Evolutionary conservation across 805 yeast species (phyloP).

Genomic region (Saccharomycopsis sp.): DNA sequence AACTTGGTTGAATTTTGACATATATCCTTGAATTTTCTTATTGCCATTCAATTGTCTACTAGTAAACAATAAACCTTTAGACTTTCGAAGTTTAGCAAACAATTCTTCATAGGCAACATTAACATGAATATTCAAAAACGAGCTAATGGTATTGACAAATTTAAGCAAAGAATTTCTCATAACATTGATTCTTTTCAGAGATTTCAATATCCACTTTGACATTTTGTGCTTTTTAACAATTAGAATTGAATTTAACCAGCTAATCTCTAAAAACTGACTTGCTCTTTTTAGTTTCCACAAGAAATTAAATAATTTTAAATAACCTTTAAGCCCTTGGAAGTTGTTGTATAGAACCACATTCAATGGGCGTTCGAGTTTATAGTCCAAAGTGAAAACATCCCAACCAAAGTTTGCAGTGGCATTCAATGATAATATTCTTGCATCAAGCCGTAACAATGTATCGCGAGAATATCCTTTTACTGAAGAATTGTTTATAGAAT

Average conservation of each 20-base stretch:
- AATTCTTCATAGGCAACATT: slow-evolving; percentile 32
- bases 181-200: slow-evolving; percentile 29
- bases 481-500: slow-evolving; percentile 54
- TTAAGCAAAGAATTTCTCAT: slow-evolving; percentile 35
- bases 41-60: slow-evolving; percentile 6
- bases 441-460: slow-evolving; percentile 60
- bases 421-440: slow-evolving; percentile 67
- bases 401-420: slow-evolving; percentile 58
- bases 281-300: slow-evolving; percentile 73
- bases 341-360: slow-evolving; percentile 27
- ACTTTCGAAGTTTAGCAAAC: slow-evolving; percentile 20
- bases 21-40: slow-evolving; percentile 25
- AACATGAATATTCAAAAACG: slow-evolving; percentile 39
- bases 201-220: slow-evolving; percentile 27
- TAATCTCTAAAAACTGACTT: slow-evolving; percentile 40
- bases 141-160: slow-evolving; percentile 35
- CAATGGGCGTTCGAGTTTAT: slow-evolving; percentile 37
- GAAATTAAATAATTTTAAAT: slow-evolving; percentile 76
- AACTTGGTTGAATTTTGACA: slow-evolving; percentile 23
- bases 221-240: slow-evolving; percentile 2
- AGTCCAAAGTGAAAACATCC: slow-evolving; percentile 90
- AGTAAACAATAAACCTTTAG: background rate
- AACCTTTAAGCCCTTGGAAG: slow-evolving; percentile 42
- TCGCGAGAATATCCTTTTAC: slow-evolving; percentile 33
- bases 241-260: slow-evolving; percentile 34